These are phyloP conservation scores for Heimioporus punctisporus DNA, from an alignment of 1,284 basidiomycete genomes.

Conservation along the genomic window DNA sequence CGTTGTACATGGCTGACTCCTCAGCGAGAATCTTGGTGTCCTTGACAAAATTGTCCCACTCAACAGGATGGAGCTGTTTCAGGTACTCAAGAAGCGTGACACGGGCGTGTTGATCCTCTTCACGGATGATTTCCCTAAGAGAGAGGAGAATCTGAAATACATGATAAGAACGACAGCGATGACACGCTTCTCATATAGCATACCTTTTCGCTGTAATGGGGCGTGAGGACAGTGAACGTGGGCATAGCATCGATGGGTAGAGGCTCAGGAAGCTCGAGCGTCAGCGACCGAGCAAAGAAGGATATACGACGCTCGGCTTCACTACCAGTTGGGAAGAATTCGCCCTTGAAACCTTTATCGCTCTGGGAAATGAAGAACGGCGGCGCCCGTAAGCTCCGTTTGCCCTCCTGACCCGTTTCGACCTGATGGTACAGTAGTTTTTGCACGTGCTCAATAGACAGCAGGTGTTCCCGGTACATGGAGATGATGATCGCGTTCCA, in stretches of 20 bases:
- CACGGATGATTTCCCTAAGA: conserved; percentile 94
- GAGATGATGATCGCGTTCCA: conserved; percentile 99
- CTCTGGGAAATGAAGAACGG: conserved; percentile 95
- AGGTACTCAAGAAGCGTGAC: conserved; percentile 96
- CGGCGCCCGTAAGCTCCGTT: conserved; percentile 88
- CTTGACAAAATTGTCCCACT: conserved; percentile 99
- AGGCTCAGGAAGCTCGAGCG: conserved; percentile 87
- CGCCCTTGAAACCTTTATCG: conserved; percentile 82
- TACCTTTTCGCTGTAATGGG: conserved; percentile 96
- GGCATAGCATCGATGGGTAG: conserved; percentile 97
- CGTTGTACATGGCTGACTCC: conserved; percentile 89
- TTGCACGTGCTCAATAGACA: conserved; percentile 96
- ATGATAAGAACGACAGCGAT: conserved; percentile 10
- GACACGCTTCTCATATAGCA: background rate
- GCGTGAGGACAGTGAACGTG: conserved; percentile 94
- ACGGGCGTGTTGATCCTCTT: conserved; percentile 94
- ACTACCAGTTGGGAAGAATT: conserved; percentile 92
- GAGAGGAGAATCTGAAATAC: conserved; percentile 78
- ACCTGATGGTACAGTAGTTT: conserved; percentile 96
- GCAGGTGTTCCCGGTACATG: conserved; percentile 98
- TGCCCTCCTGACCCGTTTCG: conserved; percentile 80
- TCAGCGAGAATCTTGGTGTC: conserved; percentile 99
- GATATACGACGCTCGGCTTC: conserved; percentile 96
- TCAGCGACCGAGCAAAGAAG: conserved; percentile 95
- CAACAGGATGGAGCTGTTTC: conserved; percentile 97